Evolutionary conservation across 495 filamentous ascomycete species (phyloP), one percentile per base, ranked within the genome.

Genomic region (Penicillium angulare): DNA sequence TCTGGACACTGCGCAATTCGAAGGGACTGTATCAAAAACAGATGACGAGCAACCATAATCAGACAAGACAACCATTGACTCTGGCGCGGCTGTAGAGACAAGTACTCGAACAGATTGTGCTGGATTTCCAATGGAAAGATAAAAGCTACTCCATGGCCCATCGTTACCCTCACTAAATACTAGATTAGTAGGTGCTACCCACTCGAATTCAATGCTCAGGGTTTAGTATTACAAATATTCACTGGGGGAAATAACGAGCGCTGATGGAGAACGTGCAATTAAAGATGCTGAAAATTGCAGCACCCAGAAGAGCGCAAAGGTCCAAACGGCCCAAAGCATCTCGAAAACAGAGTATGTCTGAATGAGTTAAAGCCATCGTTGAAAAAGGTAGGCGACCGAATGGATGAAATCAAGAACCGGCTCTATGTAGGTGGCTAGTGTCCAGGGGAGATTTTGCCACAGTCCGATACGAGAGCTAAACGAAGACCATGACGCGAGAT

Each of bases 81-180:
- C 57, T 43, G 57, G 47, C n/a, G 57, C 50, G 17, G 53, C 53
- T n/a, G 57, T 60, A 10, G 57, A 60, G 17, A 57, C 46, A 27
- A 57, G 36, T 20, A 56, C 53, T 43, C 53, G 49, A 33, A 60
- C 39, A 4, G 49, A 50, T 31, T 60, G 56, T 20, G 52, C 51
- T 7, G 56, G 56, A 7, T 47, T 49, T 9, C 56, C 56, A 44
- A 55, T 44, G 34, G 44, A 48, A 13, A 59, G 47, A 47, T 44
- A 44, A 20, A 59, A 59, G 43, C 47, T 59, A 40, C 59, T 59
- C 59, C 59, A 63, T 5, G 52, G 51, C 23, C 59, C 59, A 45
- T 63, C 59, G 43, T 63, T 55, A 5, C 59, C 59, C 6, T 59
- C 56, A 40, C 56, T 59, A 26, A 16, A 22, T 16, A 16, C 18